Conservation (phyloP, 2,329 filamentous ascomycete genomes). For the Colletotrichum sp. region DNA sequence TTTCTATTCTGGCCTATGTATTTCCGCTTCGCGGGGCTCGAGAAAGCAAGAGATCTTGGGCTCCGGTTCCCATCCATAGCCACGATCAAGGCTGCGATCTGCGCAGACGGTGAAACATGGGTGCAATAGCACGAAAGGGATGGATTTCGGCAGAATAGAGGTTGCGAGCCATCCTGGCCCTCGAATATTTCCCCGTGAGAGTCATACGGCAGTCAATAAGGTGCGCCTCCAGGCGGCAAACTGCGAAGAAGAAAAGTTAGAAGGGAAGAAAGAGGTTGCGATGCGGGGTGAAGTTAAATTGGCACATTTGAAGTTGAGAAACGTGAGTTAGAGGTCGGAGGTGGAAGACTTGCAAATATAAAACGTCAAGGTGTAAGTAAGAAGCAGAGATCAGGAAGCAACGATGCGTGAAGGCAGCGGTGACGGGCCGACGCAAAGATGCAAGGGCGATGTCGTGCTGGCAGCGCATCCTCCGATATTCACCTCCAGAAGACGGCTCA, state of each 20-base stretch:
- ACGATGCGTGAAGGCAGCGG: not conserved
- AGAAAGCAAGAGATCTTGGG: not conserved
- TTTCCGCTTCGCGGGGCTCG: not conserved
- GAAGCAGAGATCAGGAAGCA: not conserved
- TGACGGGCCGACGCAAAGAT: not conserved
- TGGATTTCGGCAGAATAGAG: not conserved
- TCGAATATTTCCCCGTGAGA: too few species aligned
- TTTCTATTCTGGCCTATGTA: not conserved
- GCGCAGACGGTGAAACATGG: not conserved
- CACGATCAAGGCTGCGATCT: not conserved
- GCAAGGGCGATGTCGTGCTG: not conserved
- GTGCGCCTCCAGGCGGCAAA: too few species aligned
- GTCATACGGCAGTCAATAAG: too few species aligned
- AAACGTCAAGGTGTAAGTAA: not conserved
- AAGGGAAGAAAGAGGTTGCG: too few species aligned
- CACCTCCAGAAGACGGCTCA: rapidly evolving
- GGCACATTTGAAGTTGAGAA: not conserved
- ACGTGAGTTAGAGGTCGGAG: not conserved
- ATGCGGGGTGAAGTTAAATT: not conserved
- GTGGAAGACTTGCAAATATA: not conserved
- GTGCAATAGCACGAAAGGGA: not conserved
- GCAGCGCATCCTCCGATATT: not conserved
- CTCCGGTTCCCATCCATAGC: not conserved
- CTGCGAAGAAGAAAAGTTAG: too few species aligned
- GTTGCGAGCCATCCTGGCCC: not conserved